Evolutionary conservation across 139 green algal genomes (phyloP).

Genomic region (Nannochloris sp.): DNA sequence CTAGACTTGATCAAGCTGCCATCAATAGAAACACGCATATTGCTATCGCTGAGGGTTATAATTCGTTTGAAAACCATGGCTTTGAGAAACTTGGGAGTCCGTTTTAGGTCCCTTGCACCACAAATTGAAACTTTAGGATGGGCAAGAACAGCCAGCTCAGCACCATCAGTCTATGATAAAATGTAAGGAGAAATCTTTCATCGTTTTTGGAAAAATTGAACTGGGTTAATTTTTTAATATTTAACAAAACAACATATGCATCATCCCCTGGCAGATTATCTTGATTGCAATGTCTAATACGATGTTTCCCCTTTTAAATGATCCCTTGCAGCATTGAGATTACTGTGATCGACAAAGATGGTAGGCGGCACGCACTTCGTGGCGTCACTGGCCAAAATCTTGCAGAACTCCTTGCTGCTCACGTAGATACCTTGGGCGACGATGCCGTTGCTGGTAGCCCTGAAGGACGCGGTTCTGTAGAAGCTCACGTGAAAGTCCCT

Average conservation of each 20-base stretch:
- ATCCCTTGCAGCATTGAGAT: background rate
- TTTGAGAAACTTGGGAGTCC: too few species aligned
- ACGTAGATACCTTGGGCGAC: background rate
- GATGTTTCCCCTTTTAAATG: too few species aligned
- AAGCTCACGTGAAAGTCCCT: constrained; percentile 10
- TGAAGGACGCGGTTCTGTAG: background rate
- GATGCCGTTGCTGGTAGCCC: background rate
- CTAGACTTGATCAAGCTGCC: too few species aligned
- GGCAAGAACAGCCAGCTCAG: background rate
- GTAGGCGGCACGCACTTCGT: background rate
- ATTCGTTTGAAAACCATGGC: too few species aligned
- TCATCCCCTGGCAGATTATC: background rate
- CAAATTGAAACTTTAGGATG: background rate
- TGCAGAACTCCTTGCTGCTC: background rate
- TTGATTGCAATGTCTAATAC: background rate
- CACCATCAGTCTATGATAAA: background rate
- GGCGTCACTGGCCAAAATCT: constrained; percentile 3
- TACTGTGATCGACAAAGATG: constrained; percentile 1
- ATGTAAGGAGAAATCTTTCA: background rate
- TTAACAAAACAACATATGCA: too few species aligned
- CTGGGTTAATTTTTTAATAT: too few species aligned
- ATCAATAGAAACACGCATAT: too few species aligned
- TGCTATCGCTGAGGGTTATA: too few species aligned
- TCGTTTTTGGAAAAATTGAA: too few species aligned
- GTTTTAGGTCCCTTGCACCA: too few species aligned